phyloP scores from a whole-genome alignment of 1,139 yeast species.

The Oligophagozyma castellii region DNA sequence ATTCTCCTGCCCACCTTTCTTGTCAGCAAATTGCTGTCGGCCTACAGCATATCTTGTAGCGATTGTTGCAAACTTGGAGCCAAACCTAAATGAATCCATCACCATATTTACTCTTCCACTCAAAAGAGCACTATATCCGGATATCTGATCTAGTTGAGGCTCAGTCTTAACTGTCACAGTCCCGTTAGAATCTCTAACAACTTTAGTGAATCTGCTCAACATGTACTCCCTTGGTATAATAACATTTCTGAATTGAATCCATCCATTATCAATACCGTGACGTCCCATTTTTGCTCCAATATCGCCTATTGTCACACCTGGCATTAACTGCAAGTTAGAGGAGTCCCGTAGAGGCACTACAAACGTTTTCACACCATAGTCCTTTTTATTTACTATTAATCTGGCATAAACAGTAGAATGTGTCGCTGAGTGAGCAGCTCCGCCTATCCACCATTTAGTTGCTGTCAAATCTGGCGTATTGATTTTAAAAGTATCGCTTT shows the following conservation, averaged over 20 bases:
- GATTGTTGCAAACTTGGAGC: constrained; percentile 68
- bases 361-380: constrained; percentile 82
- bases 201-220: constrained; percentile 71
- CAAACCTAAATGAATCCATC: constrained; percentile 64
- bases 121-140: constrained; percentile 66
- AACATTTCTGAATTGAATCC: constrained; percentile 81
- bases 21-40: constrained; percentile 62
- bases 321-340: constrained; percentile 47
- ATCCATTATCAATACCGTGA: constrained; percentile 75
- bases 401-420: constrained; percentile 76
- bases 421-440: constrained; percentile 89
- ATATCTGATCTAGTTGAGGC: constrained; percentile 65
- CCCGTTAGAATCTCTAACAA: constrained; percentile 41
- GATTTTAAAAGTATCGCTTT: constrained; percentile 53
- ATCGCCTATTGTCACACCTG: constrained; percentile 79
- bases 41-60: constrained; percentile 84
- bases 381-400: constrained; percentile 65
- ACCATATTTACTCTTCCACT: constrained; percentile 90
- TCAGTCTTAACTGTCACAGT: constrained; percentile 44
- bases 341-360: constrained; percentile 78
- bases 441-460: constrained; percentile 98
- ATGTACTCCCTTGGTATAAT: constrained; percentile 72
- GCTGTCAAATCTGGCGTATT: constrained; percentile 87
- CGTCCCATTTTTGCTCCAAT: constrained; percentile 90
- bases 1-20: constrained; percentile 29